Evolutionary conservation across 2,329 filamentous ascomycete species (phyloP).

Genomic region (Rasamsonia emersonii): DNA sequence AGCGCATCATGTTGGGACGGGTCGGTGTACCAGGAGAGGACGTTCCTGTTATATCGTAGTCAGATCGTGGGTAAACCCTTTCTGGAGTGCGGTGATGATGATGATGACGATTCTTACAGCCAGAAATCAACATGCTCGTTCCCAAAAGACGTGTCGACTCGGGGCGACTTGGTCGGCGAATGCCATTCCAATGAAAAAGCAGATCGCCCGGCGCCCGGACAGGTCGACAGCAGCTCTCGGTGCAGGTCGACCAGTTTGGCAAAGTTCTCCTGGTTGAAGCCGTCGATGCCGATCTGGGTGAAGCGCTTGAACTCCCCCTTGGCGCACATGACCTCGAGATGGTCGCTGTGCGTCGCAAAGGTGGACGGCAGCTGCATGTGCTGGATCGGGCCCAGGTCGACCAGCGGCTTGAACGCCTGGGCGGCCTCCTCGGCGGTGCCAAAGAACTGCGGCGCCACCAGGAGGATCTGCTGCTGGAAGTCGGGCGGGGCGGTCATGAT

Average conservation of each 20-base stretch:
- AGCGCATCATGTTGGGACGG: background rate
- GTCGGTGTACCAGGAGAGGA: background rate
- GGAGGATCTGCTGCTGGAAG: slow-evolving; percentile 18
- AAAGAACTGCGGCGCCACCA: slow-evolving; percentile 7
- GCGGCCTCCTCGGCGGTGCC: slow-evolving; percentile 5
- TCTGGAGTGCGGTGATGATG: too few relatives aligned
- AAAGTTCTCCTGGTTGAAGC: slow-evolving; percentile 5
- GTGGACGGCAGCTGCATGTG: slow-evolving; percentile 7
- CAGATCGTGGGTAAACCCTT: too few relatives aligned
- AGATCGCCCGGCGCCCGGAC: slow-evolving; percentile 7
- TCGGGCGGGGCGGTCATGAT: slow-evolving; percentile 14
- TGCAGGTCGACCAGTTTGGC: slow-evolving; percentile 5
- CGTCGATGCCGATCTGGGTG: slow-evolving; percentile 13
- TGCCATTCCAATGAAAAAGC: slow-evolving; percentile 9
- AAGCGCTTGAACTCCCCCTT: slow-evolving; percentile 12
- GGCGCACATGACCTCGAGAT: slow-evolving; percentile 7
- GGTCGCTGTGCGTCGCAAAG: slow-evolving; percentile 6
- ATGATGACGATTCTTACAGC: too few relatives aligned
- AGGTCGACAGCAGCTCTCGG: slow-evolving; percentile 6
- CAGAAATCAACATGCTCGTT: background rate
- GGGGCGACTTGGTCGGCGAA: background rate
- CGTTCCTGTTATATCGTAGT: background rate
- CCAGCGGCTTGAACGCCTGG: slow-evolving; percentile 10
- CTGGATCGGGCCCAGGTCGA: slow-evolving; percentile 10
- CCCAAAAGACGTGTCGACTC: too few relatives aligned